Evolutionary conservation across 371 early-diverging fungal genomes (phyloP).

Genomic region (Batrachochytrium dendrobatidis): DNA sequence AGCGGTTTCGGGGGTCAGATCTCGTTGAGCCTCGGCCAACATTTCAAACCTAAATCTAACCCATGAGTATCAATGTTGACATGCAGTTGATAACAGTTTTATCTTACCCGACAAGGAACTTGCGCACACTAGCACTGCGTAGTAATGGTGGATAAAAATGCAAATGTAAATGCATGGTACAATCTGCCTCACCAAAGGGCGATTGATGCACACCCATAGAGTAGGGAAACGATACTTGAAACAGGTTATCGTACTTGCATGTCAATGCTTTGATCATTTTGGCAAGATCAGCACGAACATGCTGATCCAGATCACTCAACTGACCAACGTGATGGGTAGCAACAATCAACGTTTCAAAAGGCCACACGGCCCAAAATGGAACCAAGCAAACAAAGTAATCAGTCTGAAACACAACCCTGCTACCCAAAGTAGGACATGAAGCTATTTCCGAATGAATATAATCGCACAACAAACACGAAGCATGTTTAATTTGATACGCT

Average conservation of each 20-base stretch:
- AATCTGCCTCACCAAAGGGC: slow-evolving; percentile 29
- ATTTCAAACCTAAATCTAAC: slow-evolving; percentile 68
- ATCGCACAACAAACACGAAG: slow-evolving; percentile 69
- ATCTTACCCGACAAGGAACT: slow-evolving; percentile 76
- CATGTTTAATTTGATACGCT: slow-evolving; percentile 45
- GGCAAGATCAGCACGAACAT: slow-evolving; percentile 56
- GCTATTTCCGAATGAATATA: slow-evolving; percentile 62
- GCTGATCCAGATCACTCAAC: slow-evolving; percentile 45
- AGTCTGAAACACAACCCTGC: slow-evolving; percentile 73
- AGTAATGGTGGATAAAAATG: slow-evolving; percentile 94
- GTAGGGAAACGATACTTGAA: slow-evolving; percentile 87
- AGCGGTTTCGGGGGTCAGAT: slow-evolving; percentile 87
- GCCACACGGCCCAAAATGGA: slow-evolving; percentile 96
- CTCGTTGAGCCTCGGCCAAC: slow-evolving; percentile 88
- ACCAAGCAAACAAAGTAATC: slow-evolving; percentile 71
- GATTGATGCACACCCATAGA: slow-evolving; percentile 67
- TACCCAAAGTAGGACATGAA: too few relatives aligned
- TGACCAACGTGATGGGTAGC: slow-evolving; percentile 57
- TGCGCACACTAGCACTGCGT: slow-evolving; percentile 79
- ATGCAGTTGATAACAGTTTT: background rate
- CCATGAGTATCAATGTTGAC: background rate
- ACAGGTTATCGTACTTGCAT: slow-evolving; percentile 84
- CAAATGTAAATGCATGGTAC: slow-evolving; percentile 70
- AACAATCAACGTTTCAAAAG: slow-evolving; percentile 83
- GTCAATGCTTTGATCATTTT: slow-evolving; percentile 64